Evolutionary conservation across 2,329 filamentous ascomycete species (phyloP).

Genomic region (Penicillium nordicum): DNA sequence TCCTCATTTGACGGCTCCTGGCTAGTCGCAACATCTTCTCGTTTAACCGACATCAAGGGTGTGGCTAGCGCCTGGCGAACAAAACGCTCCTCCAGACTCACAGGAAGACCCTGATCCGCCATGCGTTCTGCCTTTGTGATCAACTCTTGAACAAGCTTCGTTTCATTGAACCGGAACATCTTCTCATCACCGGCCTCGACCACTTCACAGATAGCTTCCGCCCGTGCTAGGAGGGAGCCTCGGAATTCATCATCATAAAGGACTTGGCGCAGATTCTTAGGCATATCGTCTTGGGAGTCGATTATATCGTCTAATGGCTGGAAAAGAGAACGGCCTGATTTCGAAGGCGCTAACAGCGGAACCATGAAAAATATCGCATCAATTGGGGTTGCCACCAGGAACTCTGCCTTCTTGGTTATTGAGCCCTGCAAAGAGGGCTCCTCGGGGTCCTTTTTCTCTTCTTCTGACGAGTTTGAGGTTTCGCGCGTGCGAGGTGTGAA

Average conservation of each 20-base stretch:
- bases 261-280: slow-evolving; percentile 41
- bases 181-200: slow-evolving; percentile 78
- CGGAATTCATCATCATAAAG: slow-evolving; percentile 40
- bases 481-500: slow-evolving; percentile 37
- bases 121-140: slow-evolving; percentile 69
- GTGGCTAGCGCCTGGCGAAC: slow-evolving; percentile 71
- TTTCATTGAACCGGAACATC: slow-evolving; percentile 76
- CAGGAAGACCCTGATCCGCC: slow-evolving; percentile 63
- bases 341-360: slow-evolving; percentile 59
- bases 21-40: slow-evolving; percentile 46
- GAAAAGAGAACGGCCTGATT: slow-evolving; percentile 44
- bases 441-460: slow-evolving; percentile 15
- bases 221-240: slow-evolving; percentile 58
- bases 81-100: slow-evolving; percentile 81
- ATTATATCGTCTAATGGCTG: slow-evolving; percentile 51
- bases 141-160: slow-evolving; percentile 65
- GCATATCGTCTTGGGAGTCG: slow-evolving; percentile 44
- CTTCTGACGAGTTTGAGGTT: slow-evolving; percentile 1
- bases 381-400: slow-evolving; percentile 80
- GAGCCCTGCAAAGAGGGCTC: slow-evolving; percentile 41
- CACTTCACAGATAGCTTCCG: slow-evolving; percentile 71
- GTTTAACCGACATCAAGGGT: slow-evolving; percentile 67
- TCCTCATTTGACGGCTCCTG: slow-evolving; percentile 27
- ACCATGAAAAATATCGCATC: slow-evolving; percentile 83
- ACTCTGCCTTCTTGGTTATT: slow-evolving; percentile 64